Percentiles rank a stretch among this genome's conserved stretches.
Evolutionary conservation across 2,329 filamentous ascomycete species (phyloP).

Genomic region (Talaromyces sp.): DNA sequence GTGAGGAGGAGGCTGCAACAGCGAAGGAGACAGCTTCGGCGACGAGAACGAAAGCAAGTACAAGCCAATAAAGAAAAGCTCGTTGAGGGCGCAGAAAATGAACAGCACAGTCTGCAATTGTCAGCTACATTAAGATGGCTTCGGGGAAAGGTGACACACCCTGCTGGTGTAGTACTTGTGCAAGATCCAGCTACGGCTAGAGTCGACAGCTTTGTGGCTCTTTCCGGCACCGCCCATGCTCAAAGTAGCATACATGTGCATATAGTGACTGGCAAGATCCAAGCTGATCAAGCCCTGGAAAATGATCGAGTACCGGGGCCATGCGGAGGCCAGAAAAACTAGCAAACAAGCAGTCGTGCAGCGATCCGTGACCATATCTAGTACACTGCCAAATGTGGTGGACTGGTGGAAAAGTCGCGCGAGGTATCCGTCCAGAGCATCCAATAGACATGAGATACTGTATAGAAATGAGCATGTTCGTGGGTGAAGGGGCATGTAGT

Average conservation of each 20-base stretch:
- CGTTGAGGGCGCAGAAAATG: slow-evolving; percentile 83
- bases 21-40: slow-evolving; percentile 79
- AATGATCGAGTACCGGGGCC: slow-evolving; percentile 87
- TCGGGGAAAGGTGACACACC: slow-evolving; percentile 52
- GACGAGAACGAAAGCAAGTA: slow-evolving; percentile 97
- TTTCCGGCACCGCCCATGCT: slow-evolving; percentile 75
- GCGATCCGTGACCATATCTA: slow-evolving; percentile 98
- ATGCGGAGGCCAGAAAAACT: slow-evolving; percentile 91
- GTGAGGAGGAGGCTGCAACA: slow-evolving; percentile 62
- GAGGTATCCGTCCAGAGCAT: slow-evolving; percentile 92
- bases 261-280: slow-evolving; percentile 94
- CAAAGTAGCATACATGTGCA: slow-evolving; percentile 97
- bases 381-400: slow-evolving; percentile 90
- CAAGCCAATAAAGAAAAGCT: slow-evolving; percentile 95
- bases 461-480: slow-evolving; percentile 84
- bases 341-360: slow-evolving; percentile 94
- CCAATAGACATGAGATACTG: slow-evolving; percentile 88
- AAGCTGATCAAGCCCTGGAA: slow-evolving; percentile 92
- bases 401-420: slow-evolving; percentile 84
- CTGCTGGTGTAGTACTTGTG: slow-evolving; percentile 98
- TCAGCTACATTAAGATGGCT: not conserved
- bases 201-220: slow-evolving; percentile 93
- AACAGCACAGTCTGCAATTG: slow-evolving; percentile 75
- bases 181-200: slow-evolving; percentile 80
- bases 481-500: slow-evolving; percentile 99